Evolutionary conservation across 306 rosid genomes (phyloP).

Genomic region (Vicia villosa): DNA sequence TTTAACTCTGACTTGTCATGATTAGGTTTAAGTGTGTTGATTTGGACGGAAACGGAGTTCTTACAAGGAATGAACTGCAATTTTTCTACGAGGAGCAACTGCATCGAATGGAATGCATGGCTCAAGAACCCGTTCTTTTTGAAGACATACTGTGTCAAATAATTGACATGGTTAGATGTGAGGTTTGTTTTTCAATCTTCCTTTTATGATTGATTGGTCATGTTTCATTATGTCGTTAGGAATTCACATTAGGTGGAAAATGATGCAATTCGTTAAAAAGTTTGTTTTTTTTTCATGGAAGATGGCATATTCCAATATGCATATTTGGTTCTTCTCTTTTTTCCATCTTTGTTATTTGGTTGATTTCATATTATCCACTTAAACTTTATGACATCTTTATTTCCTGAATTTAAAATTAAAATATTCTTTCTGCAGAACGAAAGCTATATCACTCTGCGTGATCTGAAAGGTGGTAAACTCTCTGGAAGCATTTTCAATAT

Average conservation of each 20-base stretch:
- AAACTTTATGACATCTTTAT: too few species aligned
- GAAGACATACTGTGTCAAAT: constrained; percentile 98
- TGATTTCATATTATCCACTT: too few species aligned
- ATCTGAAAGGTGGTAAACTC: constrained; percentile 91
- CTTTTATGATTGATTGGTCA: constrained; percentile 27
- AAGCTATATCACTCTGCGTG: constrained; percentile 70
- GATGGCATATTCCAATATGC: constrained; percentile 11
- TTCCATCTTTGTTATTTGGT: too few species aligned
- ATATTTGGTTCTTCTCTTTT: constrained; percentile 18
- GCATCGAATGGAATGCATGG: constrained; percentile 99
- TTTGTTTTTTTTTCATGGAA: not conserved
- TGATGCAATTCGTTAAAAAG: constrained; percentile 7
- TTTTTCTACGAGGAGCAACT: constrained; percentile 98
- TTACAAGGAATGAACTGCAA: constrained; percentile 93
- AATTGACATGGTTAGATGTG: constrained; percentile 93
- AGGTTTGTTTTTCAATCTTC: constrained; percentile 61
- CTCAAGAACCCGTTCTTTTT: constrained; percentile 98
- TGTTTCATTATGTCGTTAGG: constrained; percentile 30
- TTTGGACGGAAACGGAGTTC: constrained; percentile 92
- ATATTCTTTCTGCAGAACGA: constrained; percentile 64
- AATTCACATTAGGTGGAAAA: constrained; percentile 22
- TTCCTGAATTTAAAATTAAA: constrained; percentile 5
- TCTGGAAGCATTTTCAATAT: constrained; percentile 96
- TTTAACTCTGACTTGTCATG: constrained; percentile 32
- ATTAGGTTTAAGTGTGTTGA: constrained; percentile 97